A percentile compares a stretch with the other conserved stretches of the same genome.
Conservation (phyloP, 257 asterid genomes). For the Nicotiana tomentosiformis region DNA sequence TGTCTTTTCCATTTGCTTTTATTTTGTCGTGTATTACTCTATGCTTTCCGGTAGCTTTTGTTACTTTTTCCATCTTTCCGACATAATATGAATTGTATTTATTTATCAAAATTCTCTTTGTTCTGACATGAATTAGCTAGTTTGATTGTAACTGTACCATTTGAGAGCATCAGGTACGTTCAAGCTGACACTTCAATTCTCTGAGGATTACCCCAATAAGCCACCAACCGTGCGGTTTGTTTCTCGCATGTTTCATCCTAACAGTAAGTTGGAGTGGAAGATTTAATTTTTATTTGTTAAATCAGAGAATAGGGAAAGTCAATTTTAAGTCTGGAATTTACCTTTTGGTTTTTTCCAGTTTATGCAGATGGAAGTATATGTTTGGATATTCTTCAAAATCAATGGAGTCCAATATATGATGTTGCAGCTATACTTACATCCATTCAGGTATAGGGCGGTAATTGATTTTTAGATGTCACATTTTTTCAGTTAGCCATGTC, state of each 20-base stretch:
- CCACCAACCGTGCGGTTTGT: slow-evolving; percentile 81
- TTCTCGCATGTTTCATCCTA: slow-evolving; percentile 87
- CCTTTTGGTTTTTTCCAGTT: slow-evolving; percentile 39
- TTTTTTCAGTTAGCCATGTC: not conserved
- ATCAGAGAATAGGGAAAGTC: not conserved
- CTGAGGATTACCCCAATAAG: slow-evolving; percentile 78
- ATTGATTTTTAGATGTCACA: not conserved
- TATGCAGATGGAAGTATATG: slow-evolving; percentile 97
- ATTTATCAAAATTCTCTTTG: not conserved
- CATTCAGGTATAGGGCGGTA: slow-evolving; percentile 51
- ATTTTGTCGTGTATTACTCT: not conserved
- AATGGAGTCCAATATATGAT: slow-evolving; percentile 96
- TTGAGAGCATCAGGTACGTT: slow-evolving; percentile 49
- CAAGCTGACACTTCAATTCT: slow-evolving; percentile 65
- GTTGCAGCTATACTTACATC: slow-evolving; percentile 92
- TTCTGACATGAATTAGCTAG: not conserved
- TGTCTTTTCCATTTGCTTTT: not conserved
- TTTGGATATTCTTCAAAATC: slow-evolving; percentile 91
- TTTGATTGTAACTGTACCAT: not conserved
- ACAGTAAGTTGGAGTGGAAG: slow-evolving; percentile 44
- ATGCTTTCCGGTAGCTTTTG: not conserved
- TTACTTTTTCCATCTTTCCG: not conserved
- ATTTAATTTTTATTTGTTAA: not conserved
- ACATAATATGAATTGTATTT: not conserved
- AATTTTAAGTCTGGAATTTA: slow-evolving; percentile 8